These are phyloP conservation scores for Thielaviopsis euricoi DNA, from an alignment of 2,329 filamentous ascomycete genomes.

Conservation along the genomic window DNA sequence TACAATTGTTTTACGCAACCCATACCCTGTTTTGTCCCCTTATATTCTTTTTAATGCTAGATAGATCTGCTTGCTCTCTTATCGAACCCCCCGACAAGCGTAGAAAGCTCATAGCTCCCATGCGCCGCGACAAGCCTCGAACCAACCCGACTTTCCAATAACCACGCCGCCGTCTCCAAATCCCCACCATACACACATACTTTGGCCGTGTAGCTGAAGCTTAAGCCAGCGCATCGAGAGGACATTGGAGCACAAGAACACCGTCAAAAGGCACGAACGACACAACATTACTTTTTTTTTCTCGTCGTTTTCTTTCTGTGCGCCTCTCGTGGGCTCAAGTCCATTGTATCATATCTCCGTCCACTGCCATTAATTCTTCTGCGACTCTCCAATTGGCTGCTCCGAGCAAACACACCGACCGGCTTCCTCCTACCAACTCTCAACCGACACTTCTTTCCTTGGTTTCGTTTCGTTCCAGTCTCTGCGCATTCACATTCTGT, in stretches of 20 bases:
- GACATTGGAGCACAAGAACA: neutral
- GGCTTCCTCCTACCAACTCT: neutral
- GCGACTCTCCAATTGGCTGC: neutral
- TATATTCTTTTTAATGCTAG: neutral
- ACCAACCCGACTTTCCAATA: neutral
- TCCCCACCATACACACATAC: neutral
- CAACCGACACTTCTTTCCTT: too few relatives aligned
- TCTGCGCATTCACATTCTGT: neutral
- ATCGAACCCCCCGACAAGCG: neutral
- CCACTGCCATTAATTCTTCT: neutral
- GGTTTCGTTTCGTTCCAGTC: neutral
- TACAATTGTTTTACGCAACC: neutral
- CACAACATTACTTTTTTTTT: neutral
- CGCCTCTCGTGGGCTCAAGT: neutral
- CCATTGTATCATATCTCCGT: neutral
- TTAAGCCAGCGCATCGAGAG: neutral
- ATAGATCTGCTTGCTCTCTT: neutral
- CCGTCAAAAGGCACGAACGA: neutral
- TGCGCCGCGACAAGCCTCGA: neutral
- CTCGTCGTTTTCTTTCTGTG: slow-evolving; percentile 1
- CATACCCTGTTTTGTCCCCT: neutral
- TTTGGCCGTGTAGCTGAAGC: neutral
- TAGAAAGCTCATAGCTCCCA: neutral
- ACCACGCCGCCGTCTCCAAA: too few relatives aligned
- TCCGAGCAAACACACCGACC: neutral